Base-by-base conservation (phyloP, 768 basidiomycete genomes). In the Tylopilus felleus region DNA sequence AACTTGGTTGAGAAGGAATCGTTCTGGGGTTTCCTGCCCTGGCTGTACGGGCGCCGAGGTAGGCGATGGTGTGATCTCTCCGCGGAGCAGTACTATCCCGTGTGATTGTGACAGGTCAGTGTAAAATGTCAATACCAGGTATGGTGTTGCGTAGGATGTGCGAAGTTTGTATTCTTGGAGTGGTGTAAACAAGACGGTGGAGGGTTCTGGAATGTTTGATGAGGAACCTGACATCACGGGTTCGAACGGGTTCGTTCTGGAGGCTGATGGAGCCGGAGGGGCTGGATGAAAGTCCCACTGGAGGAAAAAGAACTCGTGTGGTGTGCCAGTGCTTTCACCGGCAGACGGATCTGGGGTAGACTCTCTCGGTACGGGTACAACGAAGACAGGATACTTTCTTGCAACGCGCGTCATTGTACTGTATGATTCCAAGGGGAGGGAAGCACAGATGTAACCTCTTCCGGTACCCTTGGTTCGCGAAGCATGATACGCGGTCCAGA, bases 161-260 rank as follows among this genome's bases (percentile, higher is more conserved):
- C 88, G 85, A 52, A 84, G 72, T 70, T 97, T 96, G 80, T 92
- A 99, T 73, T 98, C 96, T 60, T 89, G 86, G 40, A 98, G 77
- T 2, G 95, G 90, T 0, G 97, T 94, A 75, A 96, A 96, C 33
- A 98, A 77, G 49, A 96, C 78, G 0, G 93, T 94, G 7, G 93
- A 83, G 3, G 73, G 74, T 48, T 74, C 76, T 16, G 83, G 80
- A 59, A 82, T 82, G 14, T 65, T 63, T 6, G 63, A 16, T 7
- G 58, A 25, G 62, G 53, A 14, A 56, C 55, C 29, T 55, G 63
- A 19, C 61, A 52, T 29, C 61, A 55, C 66, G 55, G 73, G 68
- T 42, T 73, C 59, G 66, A 83, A 82, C 5, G 74, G 73, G 62
- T 84, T 75, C 28, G 61, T 52, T 38, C 75, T 71, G 16, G 60